Base-by-base conservation (phyloP, 129 eudicot species). In the Helianthus tuberosus region DNA sequence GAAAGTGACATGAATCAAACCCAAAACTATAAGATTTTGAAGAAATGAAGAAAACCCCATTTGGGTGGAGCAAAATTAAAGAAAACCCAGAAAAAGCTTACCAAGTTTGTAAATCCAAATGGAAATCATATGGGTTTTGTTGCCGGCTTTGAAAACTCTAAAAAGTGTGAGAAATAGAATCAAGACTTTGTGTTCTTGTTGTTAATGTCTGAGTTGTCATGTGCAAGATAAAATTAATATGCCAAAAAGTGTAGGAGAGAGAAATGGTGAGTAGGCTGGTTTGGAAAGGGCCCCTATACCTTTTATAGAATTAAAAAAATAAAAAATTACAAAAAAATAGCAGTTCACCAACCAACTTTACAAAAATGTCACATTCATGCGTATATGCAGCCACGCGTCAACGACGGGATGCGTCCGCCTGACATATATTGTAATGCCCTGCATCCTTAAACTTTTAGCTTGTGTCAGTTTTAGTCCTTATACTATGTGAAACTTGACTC, bases 241-340 rank as follows among this genome's bases (percentile, higher is more conserved):
- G 52, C 43, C 64, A 43, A 69, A 76, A 59, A 57, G 68, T 60
- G 79, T 54, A 75, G 80, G 53, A 69, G 77, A 49, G 85, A 79
- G 81, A 73, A 69, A 17, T 50, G 43, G 59, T 25, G n/a, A 14
- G 74, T 44, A 44, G 79, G 64, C 23, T 43, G 83, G 79, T 75
- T 41, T 74, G 59, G 71, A 77, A 78, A 84, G 90, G 96, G 88
- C 20, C 90, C 90, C 60, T 75, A 84, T 87, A 85, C 41, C 80
- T 86, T 77, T 89, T 88, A 75, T 82, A 62, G 69, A 70, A 86
- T 53, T 74, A 68, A 81, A 69, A n/a, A 77, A 32, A 20, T 20
- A 20, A 20, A 20, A 20, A 20, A 20, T 0, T 20, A 20, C 0
- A 20, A 20, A 20, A n/a, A 20, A 20, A 20, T 0, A 20, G 23